phyloP scores from a whole-genome alignment of 1,139 yeast genomes.

The Saccharomyces uvarum region DNA sequence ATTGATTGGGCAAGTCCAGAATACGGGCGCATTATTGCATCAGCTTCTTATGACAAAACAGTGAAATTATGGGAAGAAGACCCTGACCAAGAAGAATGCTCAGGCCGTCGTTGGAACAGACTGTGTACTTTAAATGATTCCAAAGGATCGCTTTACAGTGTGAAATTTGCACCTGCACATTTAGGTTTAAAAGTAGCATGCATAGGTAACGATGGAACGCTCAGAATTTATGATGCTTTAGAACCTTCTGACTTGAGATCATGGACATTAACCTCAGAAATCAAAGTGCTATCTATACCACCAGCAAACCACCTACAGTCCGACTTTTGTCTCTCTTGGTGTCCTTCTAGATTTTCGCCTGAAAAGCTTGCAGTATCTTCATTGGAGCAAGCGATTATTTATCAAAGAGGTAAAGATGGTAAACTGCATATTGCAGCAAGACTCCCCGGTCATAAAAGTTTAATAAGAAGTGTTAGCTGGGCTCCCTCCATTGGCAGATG shows the following conservation, averaged over 20 bases:
- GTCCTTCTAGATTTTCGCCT: constrained; percentile 75
- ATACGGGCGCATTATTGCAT: constrained; percentile 77
- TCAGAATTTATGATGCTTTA: constrained; percentile 78
- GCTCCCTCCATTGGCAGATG: constrained; percentile 94
- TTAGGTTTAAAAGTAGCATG: constrained; percentile 77
- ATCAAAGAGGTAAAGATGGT: constrained; percentile 44
- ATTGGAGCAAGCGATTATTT: constrained; percentile 77
- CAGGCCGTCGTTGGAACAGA: constrained; percentile 76
- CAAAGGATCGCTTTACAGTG: constrained; percentile 83
- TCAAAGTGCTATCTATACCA: constrained; percentile 55
- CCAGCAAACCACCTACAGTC: constrained; percentile 82
- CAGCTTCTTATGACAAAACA: constrained; percentile 84
- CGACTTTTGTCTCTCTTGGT: constrained; percentile 85
- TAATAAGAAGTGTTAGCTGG: constrained; percentile 89
- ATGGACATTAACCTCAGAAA: constrained; percentile 75
- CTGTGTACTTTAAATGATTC: constrained; percentile 75
- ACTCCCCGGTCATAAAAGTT: constrained; percentile 73
- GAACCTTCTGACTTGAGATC: constrained; percentile 79
- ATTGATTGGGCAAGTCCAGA: constrained; percentile 93
- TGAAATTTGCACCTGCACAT: constrained; percentile 82
- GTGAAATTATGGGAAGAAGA: constrained; percentile 89
- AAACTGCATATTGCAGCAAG: constrained; percentile 41
- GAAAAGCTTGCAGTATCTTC: constrained; percentile 84
- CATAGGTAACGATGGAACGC: constrained; percentile 82
- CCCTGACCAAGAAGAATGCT: constrained; percentile 63